These are phyloP conservation scores for Clavariopsis aquatica DNA, from an alignment of 495 filamentous ascomycete species.

Conservation along the genomic window DNA sequence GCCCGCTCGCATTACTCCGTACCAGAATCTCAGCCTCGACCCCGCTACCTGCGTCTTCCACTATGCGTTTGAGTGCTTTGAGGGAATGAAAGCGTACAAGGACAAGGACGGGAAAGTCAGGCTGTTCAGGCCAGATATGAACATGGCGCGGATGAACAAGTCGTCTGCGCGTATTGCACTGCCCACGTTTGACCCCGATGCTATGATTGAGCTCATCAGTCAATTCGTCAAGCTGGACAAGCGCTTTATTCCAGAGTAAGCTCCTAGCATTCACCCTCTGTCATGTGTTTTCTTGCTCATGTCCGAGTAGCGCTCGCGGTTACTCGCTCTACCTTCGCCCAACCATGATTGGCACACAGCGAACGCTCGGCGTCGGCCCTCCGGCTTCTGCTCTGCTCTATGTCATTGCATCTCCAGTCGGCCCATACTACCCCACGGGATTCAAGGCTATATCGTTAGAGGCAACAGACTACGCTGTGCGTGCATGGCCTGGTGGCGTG, in stretches of 20 bases:
- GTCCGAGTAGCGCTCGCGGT: slow-evolving; percentile 57
- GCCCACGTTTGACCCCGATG: slow-evolving; percentile 72
- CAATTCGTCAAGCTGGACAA: slow-evolving; percentile 77
- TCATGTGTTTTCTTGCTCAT: slow-evolving; percentile 21
- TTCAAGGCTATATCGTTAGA: slow-evolving; percentile 96
- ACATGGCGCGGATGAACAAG: slow-evolving; percentile 91
- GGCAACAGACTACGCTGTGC: slow-evolving; percentile 90
- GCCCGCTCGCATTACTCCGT: slow-evolving; percentile 77
- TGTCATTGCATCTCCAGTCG: slow-evolving; percentile 94
- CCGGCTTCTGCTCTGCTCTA: slow-evolving; percentile 89
- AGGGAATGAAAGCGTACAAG: slow-evolving; percentile 98
- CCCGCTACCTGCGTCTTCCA: slow-evolving; percentile 97
- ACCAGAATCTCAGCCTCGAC: slow-evolving; percentile 95
- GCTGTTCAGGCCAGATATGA: slow-evolving; percentile 92
- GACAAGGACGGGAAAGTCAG: slow-evolving; percentile 71
- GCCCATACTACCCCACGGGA: slow-evolving; percentile 95
- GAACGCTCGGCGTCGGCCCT: slow-evolving; percentile 84
- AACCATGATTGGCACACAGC: slow-evolving; percentile 95
- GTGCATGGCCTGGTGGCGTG: slow-evolving; percentile 95
- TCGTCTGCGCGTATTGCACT: slow-evolving; percentile 88
- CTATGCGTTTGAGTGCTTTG: slow-evolving; percentile 96
- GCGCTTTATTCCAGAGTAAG: slow-evolving; percentile 79
- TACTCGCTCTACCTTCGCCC: slow-evolving; percentile 94
- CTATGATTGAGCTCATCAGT: slow-evolving; percentile 76
- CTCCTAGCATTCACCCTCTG: not conserved